Conservation (phyloP, 345 rosid species). For the Hypericum androsaemum region DNA sequence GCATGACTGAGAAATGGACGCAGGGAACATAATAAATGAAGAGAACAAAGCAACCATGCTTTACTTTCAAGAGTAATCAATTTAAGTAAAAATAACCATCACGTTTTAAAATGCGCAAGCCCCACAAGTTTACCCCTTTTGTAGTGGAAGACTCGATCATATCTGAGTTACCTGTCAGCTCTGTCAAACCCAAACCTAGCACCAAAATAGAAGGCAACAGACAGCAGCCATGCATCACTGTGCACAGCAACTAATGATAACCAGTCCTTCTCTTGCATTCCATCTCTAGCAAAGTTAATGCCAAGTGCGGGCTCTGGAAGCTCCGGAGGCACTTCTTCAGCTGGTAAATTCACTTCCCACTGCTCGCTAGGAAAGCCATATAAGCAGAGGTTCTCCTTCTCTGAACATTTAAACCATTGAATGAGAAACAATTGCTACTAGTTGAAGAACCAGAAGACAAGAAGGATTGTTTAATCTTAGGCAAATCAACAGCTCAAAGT, state of each 20-base stretch:
- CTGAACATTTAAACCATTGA: constrained; percentile 40
- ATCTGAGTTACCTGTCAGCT: constrained; percentile 46
- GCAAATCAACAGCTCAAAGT: no score
- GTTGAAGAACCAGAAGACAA: no score
- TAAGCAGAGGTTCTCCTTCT: constrained; percentile 80
- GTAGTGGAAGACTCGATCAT: no score
- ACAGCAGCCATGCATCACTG: constrained; percentile 71
- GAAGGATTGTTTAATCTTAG: no score
- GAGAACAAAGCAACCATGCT: no score
- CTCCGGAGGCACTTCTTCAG: constrained; percentile 89
- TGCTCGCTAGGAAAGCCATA: constrained; percentile 63
- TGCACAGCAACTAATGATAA: constrained; percentile 73
- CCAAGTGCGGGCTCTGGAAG: constrained; percentile 89
- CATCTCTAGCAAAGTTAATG: constrained; percentile 82
- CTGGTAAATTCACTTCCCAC: constrained; percentile 85
- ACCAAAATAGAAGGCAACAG: constrained; percentile 72
- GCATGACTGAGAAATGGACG: no score
- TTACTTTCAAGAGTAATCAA: no score
- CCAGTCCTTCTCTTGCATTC: constrained; percentile 79
- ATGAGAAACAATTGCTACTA: no score
- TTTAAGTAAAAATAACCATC: no score
- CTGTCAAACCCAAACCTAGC: constrained; percentile 62
- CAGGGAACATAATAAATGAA: no score
- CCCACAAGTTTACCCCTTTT: no score
- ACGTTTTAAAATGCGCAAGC: no score